phyloP scores from a whole-genome alignment of 2,329 filamentous ascomycete genomes.

The Sphaceloma murrayae region DNA sequence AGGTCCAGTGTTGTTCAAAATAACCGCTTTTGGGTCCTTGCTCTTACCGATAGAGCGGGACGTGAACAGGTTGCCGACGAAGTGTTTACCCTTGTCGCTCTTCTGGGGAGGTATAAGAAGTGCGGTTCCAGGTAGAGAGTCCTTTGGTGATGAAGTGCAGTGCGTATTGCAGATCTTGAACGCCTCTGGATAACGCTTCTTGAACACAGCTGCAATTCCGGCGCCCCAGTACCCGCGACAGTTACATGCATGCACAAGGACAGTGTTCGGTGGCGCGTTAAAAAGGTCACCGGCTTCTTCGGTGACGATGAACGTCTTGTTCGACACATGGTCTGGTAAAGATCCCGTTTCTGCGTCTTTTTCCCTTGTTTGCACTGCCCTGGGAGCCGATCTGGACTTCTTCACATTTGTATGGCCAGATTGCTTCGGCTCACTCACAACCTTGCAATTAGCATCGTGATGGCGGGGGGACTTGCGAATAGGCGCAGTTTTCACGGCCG shows the following conservation, averaged over 20 bases:
- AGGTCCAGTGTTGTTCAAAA: conserved; percentile 41
- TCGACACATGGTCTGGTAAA: not conserved
- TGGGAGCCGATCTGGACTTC: no score
- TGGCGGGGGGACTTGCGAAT: not conserved
- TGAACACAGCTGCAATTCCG: conserved; percentile 49
- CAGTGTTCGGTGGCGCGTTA: conserved; percentile 39
- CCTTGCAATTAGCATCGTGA: not conserved
- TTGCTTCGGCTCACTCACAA: no score
- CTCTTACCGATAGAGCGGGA: conserved; percentile 40
- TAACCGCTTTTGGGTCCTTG: conserved; percentile 35
- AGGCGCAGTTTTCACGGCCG: not conserved
- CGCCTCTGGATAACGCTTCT: conserved; percentile 41
- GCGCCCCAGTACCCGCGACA: conserved; percentile 47
- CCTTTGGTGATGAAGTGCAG: conserved; percentile 33
- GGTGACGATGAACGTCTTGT: conserved; percentile 4
- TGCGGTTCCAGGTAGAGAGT: conserved; percentile 36
- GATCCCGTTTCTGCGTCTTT: not conserved
- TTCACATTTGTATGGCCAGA: no score
- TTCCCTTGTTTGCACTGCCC: no score
- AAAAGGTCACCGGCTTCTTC: conserved; percentile 42
- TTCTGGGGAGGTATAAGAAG: conserved; percentile 44
- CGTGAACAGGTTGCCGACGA: conserved; percentile 52
- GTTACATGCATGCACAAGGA: conserved; percentile 53
- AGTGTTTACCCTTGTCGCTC: conserved; percentile 34
- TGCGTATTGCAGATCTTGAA: conserved; percentile 40